A percentile compares a stretch with the other conserved stretches of the same genome.
Conservation (phyloP, 345 rosid species). For the Populus nigra region DNA sequence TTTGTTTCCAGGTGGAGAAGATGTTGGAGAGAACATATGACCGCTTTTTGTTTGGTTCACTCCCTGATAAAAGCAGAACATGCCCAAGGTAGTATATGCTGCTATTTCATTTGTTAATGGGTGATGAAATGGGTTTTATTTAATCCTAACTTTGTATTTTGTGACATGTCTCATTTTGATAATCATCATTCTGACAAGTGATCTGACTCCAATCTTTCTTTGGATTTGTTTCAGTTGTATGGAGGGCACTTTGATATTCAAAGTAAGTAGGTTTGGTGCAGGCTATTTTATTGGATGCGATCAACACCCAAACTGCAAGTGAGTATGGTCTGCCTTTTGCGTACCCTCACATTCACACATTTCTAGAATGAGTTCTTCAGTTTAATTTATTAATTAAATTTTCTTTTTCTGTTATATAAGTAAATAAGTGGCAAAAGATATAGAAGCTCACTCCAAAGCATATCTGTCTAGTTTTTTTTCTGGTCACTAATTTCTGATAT, state of each 20-base stretch:
- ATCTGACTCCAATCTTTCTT: slow-evolving; percentile 6
- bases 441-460: neutral
- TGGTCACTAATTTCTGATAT: neutral
- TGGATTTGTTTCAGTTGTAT: slow-evolving; percentile 58
- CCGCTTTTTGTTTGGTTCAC: slow-evolving; percentile 72
- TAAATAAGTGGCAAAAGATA: neutral
- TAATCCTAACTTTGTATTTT: neutral
- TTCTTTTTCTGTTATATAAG: neutral
- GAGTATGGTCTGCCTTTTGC: slow-evolving; percentile 32
- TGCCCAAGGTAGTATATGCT: slow-evolving; percentile 66
- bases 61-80: slow-evolving; percentile 61
- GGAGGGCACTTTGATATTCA: slow-evolving; percentile 83
- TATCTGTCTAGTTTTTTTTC: neutral
- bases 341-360: neutral
- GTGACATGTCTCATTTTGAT: neutral
- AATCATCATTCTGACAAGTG: neutral
- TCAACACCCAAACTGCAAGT: slow-evolving; percentile 94
- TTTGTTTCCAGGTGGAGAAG: slow-evolving; percentile 78
- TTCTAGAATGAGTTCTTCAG: neutral
- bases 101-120: neutral
- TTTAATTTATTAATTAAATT: neutral
- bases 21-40: slow-evolving; percentile 86
- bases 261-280: slow-evolving; percentile 75
- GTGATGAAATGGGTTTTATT: neutral
- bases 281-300: slow-evolving; percentile 94